These are phyloP conservation scores for Rhodamnia rubescens DNA, from an alignment of 345 rosid species.

Conservation along the genomic window DNA sequence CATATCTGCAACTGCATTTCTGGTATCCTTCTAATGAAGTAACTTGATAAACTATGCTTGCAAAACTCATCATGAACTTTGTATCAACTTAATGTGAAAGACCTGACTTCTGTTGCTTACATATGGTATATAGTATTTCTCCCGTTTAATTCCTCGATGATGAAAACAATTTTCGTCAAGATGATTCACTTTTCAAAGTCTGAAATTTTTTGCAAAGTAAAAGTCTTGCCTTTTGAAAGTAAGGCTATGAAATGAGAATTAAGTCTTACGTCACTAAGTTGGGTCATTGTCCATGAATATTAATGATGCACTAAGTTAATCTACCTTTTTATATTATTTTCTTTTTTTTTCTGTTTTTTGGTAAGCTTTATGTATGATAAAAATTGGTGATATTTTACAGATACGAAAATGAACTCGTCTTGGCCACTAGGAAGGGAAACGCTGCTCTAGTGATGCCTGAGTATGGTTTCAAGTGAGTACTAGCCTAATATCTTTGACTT, in stretches of 20 bases:
- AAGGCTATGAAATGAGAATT: background rate
- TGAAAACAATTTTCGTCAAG: background rate
- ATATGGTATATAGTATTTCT: background rate
- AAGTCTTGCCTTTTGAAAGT: background rate
- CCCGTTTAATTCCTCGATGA: background rate
- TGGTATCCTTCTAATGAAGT: background rate
- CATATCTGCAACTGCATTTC: background rate
- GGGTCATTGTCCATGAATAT: background rate
- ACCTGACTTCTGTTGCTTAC: background rate
- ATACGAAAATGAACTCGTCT: constrained; percentile 54
- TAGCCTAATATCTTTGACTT: background rate
- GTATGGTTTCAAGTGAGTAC: constrained; percentile 67
- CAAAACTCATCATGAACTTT: background rate
- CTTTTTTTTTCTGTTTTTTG: too few species aligned
- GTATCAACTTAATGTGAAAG: background rate
- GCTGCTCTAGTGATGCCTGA: constrained; percentile 73
- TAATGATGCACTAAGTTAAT: too few species aligned
- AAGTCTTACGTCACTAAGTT: background rate
- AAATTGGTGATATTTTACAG: constrained; percentile 13
- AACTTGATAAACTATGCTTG: background rate
- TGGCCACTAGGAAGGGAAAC: constrained; percentile 85
- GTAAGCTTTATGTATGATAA: background rate
- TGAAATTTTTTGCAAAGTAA: background rate
- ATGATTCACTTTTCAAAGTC: background rate
- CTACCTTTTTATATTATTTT: too few species aligned